Evolutionary conservation across 768 basidiomycete species (phyloP).

Genomic region (Melanogaster broomeanus): DNA sequence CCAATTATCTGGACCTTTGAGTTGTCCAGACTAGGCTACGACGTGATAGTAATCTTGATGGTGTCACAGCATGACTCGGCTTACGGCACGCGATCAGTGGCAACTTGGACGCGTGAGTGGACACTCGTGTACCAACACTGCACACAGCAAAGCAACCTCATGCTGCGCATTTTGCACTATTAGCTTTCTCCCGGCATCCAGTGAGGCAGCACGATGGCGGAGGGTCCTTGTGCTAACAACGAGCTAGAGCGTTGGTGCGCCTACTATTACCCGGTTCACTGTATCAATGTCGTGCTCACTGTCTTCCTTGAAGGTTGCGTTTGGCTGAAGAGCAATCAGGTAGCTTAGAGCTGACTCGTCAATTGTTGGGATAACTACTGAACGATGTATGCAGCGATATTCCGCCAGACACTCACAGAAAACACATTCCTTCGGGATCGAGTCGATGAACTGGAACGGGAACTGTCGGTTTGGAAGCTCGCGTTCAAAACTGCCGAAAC

Average conservation of each 20-base stretch:
- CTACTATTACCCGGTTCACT: not conserved
- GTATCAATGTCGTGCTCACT: not conserved
- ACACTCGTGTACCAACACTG: not conserved
- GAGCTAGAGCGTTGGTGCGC: conserved; percentile 8
- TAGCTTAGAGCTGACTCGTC: conserved; percentile 3
- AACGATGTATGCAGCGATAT: conserved; percentile 25
- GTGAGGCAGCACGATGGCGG: conserved; percentile 1
- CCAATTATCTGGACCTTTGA: not conserved
- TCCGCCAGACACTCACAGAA: conserved; percentile 30
- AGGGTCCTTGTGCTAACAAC: conserved; percentile 1
- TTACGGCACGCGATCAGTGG: too few species aligned
- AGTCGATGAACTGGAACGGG: conserved; percentile 40
- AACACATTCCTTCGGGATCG: conserved; percentile 32
- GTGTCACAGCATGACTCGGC: too few species aligned
- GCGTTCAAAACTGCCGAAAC: conserved; percentile 36
- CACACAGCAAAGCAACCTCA: not conserved
- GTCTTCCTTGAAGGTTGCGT: conserved; percentile 26
- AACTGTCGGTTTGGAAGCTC: conserved; percentile 42
- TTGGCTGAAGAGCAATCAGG: conserved; percentile 38
- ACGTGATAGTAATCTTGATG: not conserved
- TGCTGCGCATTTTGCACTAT: not conserved
- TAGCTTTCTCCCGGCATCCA: not conserved
- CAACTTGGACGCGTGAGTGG: too few species aligned
- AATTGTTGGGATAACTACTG: not conserved
- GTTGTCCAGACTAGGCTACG: not conserved